Evolutionary conservation across 108 stramenopile species (phyloP), one percentile per base, ranked within the genome.

Genomic region (Nannochloropsis gaditana): DNA sequence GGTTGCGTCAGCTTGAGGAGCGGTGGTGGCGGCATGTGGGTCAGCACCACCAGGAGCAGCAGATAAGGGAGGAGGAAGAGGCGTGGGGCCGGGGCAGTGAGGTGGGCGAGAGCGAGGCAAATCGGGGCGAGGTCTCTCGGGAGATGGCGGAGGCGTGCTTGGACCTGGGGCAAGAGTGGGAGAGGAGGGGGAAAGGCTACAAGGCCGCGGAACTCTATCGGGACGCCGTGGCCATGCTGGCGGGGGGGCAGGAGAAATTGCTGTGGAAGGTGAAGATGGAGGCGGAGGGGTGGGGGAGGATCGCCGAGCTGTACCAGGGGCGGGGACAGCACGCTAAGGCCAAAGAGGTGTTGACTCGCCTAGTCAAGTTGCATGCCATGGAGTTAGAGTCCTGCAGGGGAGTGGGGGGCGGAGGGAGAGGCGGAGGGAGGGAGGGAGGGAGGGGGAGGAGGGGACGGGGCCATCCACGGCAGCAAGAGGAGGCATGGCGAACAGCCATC

Each of bases 101-200:
- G 15, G 59, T 2, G 59, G 59, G n/a, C 59, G 59, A 73, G 59
- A 73, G n/a, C 31, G 31, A 31, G 31, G 31, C 31, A 31, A 31
- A 31, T 31, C 31, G 31, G 31, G 59, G 8, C 59, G 59, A 73
- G n/a, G 59, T 4, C 3, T 73, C 8, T n/a, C 15, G 6, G n/a
- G 59, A 15, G 19, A n/a, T 73, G 59, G 59, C 8, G n/a, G 59
- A 73, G 59, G 59, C 59, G 59, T 6, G 8, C 59, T 73, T 73
- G 59, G 59, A 73, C 59, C n/a, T 73, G 59, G 59, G 59, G n/a
- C 59, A 0, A n/a, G 8, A 15, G 8, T 73, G 59, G 59, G 59
- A 73, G 59, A n/a, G 6, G 59, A 15, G 59, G n/a, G 59, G 59
- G 59, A 73, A 73, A n/a, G 59, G 59, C 59, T 73, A 73, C 59